These are phyloP conservation scores for Umbelopsis isabellina DNA, from an alignment of 192 early-diverging fungal species.

Conservation along the genomic window DNA sequence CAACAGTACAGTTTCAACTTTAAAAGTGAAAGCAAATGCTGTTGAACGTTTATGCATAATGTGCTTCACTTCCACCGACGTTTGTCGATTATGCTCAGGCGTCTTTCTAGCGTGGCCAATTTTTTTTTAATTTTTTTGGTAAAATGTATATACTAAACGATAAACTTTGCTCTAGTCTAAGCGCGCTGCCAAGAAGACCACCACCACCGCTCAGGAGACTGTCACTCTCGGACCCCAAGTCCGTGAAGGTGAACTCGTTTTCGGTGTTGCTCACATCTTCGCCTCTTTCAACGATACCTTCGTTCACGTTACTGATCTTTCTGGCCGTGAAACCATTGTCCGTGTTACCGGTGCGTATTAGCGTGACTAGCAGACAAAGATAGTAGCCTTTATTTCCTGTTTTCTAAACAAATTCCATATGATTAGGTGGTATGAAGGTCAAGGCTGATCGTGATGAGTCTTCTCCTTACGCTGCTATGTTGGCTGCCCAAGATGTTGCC, in stretches of 20 bases:
- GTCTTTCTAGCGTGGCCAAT: not conserved
- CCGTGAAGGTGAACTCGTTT: slow-evolving; percentile 97
- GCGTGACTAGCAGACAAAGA: slow-evolving; percentile 47
- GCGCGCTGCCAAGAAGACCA: slow-evolving; percentile 65
- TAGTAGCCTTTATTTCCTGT: slow-evolving; percentile 42
- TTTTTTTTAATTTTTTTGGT: not conserved
- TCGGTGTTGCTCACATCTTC: slow-evolving; percentile 99
- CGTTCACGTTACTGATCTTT: slow-evolving; percentile 99
- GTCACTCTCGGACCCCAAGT: slow-evolving; percentile 97
- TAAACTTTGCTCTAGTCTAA: slow-evolving; percentile 32
- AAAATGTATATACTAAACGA: not conserved
- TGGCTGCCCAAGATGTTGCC: slow-evolving; percentile 99
- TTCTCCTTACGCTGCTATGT: slow-evolving; percentile 99
- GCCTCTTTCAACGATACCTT: slow-evolving; percentile 99
- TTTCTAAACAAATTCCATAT: not conserved
- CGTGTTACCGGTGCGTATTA: slow-evolving; percentile 89
- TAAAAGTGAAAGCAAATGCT: not conserved
- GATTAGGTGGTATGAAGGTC: slow-evolving; percentile 98
- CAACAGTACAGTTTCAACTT: no score
- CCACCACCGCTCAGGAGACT: slow-evolving; percentile 78
- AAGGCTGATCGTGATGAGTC: slow-evolving; percentile 99
- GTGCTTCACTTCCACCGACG: not conserved
- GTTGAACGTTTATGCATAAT: not conserved
- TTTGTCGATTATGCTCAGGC: not conserved
- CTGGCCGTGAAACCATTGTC: slow-evolving; percentile 98